Evolutionary conservation across 352 stramenopile species (phyloP).

Genomic region (Globisporangium spinosum): DNA sequence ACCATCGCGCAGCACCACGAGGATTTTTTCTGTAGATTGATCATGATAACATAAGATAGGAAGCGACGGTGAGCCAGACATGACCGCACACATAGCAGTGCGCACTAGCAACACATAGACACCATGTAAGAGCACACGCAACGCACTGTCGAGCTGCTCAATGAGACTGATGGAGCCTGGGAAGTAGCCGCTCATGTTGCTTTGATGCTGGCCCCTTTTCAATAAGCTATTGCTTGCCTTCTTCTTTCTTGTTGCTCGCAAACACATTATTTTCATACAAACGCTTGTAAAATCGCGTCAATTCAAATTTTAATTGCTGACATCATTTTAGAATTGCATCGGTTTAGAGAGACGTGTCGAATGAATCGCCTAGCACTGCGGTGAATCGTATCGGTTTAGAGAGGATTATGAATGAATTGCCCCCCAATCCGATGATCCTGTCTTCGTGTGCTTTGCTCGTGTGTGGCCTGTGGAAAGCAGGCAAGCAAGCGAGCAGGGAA

Average conservation of each 20-base stretch:
- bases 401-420: slow-evolving; percentile 20
- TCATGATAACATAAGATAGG: not conserved
- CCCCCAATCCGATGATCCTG: slow-evolving; percentile 15
- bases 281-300: slow-evolving; percentile 2
- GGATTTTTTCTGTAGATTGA: slow-evolving; percentile 63
- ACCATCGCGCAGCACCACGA: slow-evolving; percentile 94
- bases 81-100: not conserved
- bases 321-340: slow-evolving; percentile 3
- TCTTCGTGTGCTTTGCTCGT: not conserved
- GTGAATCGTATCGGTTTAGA: slow-evolving; percentile 4
- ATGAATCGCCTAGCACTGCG: slow-evolving; percentile 18
- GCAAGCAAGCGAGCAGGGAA: slow-evolving; percentile 25
- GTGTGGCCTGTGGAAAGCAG: slow-evolving; percentile 19
- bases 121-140: not conserved
- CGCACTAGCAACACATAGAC: not conserved
- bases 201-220: slow-evolving; percentile 1
- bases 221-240: not conserved
- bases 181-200: slow-evolving; percentile 67
- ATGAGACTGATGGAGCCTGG: slow-evolving; percentile 81
- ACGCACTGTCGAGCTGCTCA: slow-evolving; percentile 83
- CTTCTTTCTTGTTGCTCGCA: slow-evolving; percentile 6
- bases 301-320: slow-evolving; percentile 14
- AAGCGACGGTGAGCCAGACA: not conserved
- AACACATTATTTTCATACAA: not conserved
- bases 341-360: not conserved